A percentile compares a stretch with the other conserved stretches of the same genome.
Conservation (phyloP, 257 asterid genomes). For the Penstemon newberryi region DNA sequence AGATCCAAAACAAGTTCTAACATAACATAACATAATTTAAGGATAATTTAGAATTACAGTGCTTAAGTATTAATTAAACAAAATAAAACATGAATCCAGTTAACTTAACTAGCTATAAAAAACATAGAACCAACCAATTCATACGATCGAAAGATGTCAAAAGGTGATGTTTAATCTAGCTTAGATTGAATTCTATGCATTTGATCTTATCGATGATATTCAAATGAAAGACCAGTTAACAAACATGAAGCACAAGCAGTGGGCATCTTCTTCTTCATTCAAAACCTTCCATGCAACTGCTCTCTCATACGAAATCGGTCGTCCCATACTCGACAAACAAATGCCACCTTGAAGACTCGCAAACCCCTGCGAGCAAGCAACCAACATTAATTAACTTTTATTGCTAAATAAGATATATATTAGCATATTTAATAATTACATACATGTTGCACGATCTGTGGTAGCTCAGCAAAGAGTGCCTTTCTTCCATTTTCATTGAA, state of each 20-base stretch:
- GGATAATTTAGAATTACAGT: slow-evolving; percentile 24
- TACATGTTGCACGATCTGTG: slow-evolving; percentile 90
- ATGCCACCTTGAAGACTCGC: slow-evolving; percentile 86
- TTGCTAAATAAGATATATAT: neutral
- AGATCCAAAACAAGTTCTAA: neutral
- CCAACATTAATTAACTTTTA: neutral
- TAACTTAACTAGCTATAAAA: slow-evolving; percentile 17
- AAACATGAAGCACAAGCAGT: slow-evolving; percentile 88
- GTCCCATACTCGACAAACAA: slow-evolving; percentile 93
- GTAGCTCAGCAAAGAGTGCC: slow-evolving; percentile 76
- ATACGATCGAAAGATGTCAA: slow-evolving; percentile 24
- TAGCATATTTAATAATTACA: neutral
- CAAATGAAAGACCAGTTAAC: slow-evolving; percentile 83
- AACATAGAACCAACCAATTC: neutral
- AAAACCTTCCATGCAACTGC: slow-evolving; percentile 96
- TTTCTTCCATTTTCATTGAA: slow-evolving; percentile 78
- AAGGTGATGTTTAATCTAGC: slow-evolving; percentile 25
- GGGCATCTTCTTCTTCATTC: slow-evolving; percentile 81
- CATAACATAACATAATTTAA: slow-evolving; percentile 22
- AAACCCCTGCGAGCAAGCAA: slow-evolving; percentile 61
- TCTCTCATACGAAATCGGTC: slow-evolving; percentile 84
- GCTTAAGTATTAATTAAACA: slow-evolving; percentile 25
- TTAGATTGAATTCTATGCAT: neutral
- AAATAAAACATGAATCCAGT: slow-evolving; percentile 16
- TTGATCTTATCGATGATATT: neutral